phyloP scores from a whole-genome alignment of 2,329 filamentous ascomycete species.

The Arthrobotrys entomopaga region DNA sequence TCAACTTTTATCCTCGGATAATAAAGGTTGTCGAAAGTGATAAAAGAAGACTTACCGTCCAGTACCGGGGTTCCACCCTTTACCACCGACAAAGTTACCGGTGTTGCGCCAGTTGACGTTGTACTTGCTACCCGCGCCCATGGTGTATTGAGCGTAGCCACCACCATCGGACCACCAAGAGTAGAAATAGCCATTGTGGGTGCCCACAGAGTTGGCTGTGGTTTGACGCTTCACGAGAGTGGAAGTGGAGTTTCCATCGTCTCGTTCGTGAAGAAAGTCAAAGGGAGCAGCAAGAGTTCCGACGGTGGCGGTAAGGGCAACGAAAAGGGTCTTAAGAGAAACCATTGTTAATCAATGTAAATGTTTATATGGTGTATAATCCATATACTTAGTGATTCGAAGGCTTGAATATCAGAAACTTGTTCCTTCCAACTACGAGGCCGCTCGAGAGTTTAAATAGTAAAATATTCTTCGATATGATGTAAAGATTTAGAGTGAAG shows the following conservation, averaged over 20 bases:
- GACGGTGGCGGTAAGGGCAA: conserved; percentile 59
- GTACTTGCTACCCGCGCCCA: conserved; percentile 67
- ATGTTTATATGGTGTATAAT: neutral
- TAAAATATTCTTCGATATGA: neutral
- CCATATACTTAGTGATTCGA: too few species aligned
- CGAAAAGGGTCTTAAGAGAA: conserved; percentile 20
- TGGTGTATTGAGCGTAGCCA: conserved; percentile 67
- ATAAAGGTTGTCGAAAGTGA: neutral
- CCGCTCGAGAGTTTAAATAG: neutral
- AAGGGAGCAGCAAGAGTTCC: conserved; percentile 61
- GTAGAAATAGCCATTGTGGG: conserved; percentile 70
- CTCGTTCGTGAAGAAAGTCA: conserved; percentile 59
- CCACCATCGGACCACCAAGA: conserved; percentile 70
- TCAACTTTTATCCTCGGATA: neutral
- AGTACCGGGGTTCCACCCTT: conserved; percentile 66
- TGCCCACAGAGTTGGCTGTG: conserved; percentile 66
- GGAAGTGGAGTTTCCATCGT: conserved; percentile 42
- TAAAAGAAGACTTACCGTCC: conserved; percentile 57
- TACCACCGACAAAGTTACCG: conserved; percentile 67
- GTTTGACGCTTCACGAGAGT: conserved; percentile 60
- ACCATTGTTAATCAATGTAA: conserved; percentile 17
- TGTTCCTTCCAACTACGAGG: neutral
- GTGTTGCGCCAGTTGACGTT: conserved; percentile 65
- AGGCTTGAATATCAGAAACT: neutral
- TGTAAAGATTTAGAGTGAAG: neutral